Evolutionary conservation across 345 rosid genomes (phyloP), one percentile per base, ranked within the genome.

Genomic region (Citrus medica): DNA sequence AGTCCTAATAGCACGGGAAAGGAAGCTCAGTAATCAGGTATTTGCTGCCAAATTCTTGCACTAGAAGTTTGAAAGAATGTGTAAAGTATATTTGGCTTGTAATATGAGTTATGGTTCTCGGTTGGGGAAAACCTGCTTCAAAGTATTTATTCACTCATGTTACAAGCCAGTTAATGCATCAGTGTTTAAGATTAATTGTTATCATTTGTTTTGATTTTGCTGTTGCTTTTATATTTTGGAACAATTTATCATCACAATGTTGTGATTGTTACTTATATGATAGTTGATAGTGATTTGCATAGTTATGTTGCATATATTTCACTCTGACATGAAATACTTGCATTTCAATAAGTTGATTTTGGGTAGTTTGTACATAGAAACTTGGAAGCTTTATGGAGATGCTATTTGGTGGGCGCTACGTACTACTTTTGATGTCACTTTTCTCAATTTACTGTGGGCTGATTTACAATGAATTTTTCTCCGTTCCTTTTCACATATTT

Each of bases 381-480:
- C 97, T 91, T 58, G 99, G 98, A 83, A 95, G 99, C 91, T 95
- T 95, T 86, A 95, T 95, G 99, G 98, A 94, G 88, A 90, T 95
- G 97, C 87, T 94, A 68, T 95, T 95, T 79, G 97, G 98, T 10
- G 99, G 99, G 59, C 97, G 98, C 75, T 95, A 95, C 85, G 89
- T 90, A 62, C 91, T 95, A 75, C 93, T 95, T 79, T 81, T 95
- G 79, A 93, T 95, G 98, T 85, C 99, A 22, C 86, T 95, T 68
- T 95, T 95, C 86, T 95, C 98, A 75, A 90, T 95, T 77, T 95
- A 95, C 79, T 92, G 98, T 84, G 99, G 99, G 84, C 89, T 95
- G 83, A 95, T 95, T 78, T 95, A 95, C 91, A 95, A 95, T 81
- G 99, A 95, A 78, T 95, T 95, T 81, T 95, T 95, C 89, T 92